Evolutionary conservation across 768 basidiomycete genomes (phyloP).

Genomic region (Kwoniella sp.): DNA sequence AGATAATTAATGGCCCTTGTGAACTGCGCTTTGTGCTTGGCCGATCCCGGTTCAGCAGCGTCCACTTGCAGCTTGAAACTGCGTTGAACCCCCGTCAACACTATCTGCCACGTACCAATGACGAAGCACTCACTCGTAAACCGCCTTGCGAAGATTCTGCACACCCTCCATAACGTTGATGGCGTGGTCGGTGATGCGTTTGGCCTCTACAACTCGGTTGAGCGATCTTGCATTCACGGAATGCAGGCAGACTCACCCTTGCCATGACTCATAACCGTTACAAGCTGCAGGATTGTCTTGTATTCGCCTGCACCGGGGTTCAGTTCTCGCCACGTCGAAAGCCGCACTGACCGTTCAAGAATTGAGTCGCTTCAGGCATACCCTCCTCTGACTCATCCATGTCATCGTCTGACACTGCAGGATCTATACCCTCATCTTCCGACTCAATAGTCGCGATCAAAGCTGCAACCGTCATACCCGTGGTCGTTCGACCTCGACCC

Average conservation of each 20-base stretch:
- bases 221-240: neutral
- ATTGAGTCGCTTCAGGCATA: constrained; percentile 80
- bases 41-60: constrained; percentile 70
- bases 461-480: constrained; percentile 88
- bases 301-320: constrained; percentile 70
- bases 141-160: constrained; percentile 90
- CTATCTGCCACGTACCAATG: neutral
- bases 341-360: constrained; percentile 65
- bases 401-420: constrained; percentile 18
- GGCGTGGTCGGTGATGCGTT: constrained; percentile 78
- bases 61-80: constrained; percentile 90
- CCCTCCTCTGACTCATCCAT: constrained; percentile 55
- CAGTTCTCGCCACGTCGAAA: neutral
- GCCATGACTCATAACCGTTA: constrained; percentile 83
- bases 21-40: constrained; percentile 70
- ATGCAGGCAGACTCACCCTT: constrained; percentile 63
- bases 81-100: neutral
- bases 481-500: constrained; percentile 73
- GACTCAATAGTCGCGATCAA: constrained; percentile 65
- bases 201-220: constrained; percentile 56
- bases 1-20: constrained; percentile 83
- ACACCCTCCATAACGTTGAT: constrained; percentile 89
- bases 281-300: constrained; percentile 91
- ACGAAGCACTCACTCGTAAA: constrained; percentile 70
- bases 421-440: constrained; percentile 29